A percentile compares a stretch with the other conserved stretches of the same genome.
phyloP scores from a whole-genome alignment of 2,329 filamentous ascomycete genomes.

The Ophiostoma pallidulum region DNA sequence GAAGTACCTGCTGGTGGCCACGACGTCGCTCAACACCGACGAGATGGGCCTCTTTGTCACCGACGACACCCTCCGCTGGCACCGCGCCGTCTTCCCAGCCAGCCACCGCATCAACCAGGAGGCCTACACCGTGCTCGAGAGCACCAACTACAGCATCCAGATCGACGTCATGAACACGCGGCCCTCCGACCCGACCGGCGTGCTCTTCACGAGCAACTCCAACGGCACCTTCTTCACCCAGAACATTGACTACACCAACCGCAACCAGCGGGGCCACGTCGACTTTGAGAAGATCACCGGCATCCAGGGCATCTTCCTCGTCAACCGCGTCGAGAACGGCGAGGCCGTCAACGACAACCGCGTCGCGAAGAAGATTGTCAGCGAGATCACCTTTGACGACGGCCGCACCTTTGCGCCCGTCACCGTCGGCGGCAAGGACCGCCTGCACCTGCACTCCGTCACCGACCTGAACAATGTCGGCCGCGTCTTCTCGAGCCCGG shows the following conservation, averaged over 20 bases:
- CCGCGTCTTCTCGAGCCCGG: constrained; percentile 84
- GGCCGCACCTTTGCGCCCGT: constrained; percentile 74
- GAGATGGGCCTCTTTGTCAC: constrained; percentile 91
- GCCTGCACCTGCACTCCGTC: constrained; percentile 84
- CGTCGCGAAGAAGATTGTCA: constrained; percentile 58
- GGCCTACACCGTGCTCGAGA: constrained; percentile 88
- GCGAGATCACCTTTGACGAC: constrained; percentile 89
- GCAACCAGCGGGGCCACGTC: constrained; percentile 63
- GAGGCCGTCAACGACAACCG: constrained; percentile 54
- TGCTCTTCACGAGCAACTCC: constrained; percentile 90
- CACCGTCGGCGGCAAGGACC: constrained; percentile 35
- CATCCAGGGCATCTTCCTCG: constrained; percentile 84
- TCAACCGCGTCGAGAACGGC: constrained; percentile 84
- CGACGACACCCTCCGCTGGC: constrained; percentile 75
- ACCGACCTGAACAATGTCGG: constrained; percentile 76
- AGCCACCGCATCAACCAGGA: constrained; percentile 73
- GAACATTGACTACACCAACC: constrained; percentile 88
- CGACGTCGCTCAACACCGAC: constrained; percentile 66
- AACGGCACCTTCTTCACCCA: constrained; percentile 93
- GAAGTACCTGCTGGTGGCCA: constrained; percentile 76
- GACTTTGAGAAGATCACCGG: constrained; percentile 92
- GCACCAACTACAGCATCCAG: constrained; percentile 96
- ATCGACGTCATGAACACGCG: constrained; percentile 75
- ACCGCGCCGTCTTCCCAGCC: constrained; percentile 78
- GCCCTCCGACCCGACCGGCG: constrained; percentile 64